A percentile compares a stretch with the other conserved stretches of the same genome.
phyloP scores from a whole-genome alignment of 768 basidiomycete species.

The Gymnopilus junonius region DNA sequence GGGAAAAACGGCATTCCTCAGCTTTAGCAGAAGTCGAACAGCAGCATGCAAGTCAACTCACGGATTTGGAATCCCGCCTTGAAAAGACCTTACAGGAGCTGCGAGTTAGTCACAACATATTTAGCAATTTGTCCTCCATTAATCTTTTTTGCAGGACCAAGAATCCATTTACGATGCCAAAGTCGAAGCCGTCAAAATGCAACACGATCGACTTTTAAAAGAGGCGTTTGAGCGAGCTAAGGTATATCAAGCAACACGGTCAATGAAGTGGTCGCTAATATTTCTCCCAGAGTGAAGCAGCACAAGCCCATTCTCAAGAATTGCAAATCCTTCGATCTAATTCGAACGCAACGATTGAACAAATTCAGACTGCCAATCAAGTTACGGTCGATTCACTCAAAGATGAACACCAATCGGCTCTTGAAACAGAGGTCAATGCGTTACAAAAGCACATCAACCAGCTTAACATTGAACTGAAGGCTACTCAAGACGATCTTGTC shows the following conservation, averaged over 20 bases:
- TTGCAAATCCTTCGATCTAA: conserved; percentile 70
- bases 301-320: conserved; percentile 67
- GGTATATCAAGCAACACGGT: conserved; percentile 40
- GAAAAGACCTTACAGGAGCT: conserved; percentile 62
- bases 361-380: conserved; percentile 67
- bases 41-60: conserved; percentile 50
- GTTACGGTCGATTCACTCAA: conserved; percentile 63
- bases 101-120: conserved; percentile 48
- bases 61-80: conserved; percentile 58
- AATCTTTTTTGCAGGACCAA: conserved; percentile 54
- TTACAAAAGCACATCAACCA: conserved; percentile 68
- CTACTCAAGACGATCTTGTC: conserved; percentile 80
- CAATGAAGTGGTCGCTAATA: neutral
- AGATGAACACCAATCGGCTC: conserved; percentile 61
- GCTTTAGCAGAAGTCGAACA: conserved; percentile 59
- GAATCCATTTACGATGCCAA: conserved; percentile 70
- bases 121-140: conserved; percentile 2
- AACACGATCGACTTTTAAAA: conserved; percentile 63
- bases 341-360: conserved; percentile 68
- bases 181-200: conserved; percentile 66
- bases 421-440: conserved; percentile 58
- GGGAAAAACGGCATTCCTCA: conserved; percentile 49
- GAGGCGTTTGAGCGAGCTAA: conserved; percentile 82
- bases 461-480: conserved; percentile 75
- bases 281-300: conserved; percentile 67